Percentiles rank a stretch among this genome's conserved stretches.
Conservation (phyloP, 163 green algal species). For the Prototheca cutis region DNA sequence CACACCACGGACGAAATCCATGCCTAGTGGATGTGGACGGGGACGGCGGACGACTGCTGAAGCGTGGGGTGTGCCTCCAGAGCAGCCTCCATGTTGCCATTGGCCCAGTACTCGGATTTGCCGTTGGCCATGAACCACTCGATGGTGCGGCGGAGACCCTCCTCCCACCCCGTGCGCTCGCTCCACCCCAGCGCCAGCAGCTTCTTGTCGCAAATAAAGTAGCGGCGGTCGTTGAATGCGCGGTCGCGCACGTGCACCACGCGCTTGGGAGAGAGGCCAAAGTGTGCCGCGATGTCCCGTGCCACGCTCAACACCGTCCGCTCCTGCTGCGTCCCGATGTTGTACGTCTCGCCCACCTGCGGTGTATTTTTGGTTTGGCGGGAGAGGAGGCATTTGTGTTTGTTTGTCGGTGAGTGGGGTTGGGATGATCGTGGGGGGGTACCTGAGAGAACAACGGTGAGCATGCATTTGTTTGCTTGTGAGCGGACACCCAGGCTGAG, state of each 20-base stretch:
- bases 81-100: constrained; percentile 35
- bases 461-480: no score
- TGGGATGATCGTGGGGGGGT: no score
- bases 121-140: constrained; percentile 70
- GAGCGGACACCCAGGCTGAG: no score
- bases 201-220: constrained; percentile 79
- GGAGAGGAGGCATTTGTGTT: no score
- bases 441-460: no score
- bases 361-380: no score
- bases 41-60: constrained; percentile 7
- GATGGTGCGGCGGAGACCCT: constrained; percentile 78
- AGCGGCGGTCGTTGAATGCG: constrained; percentile 82
- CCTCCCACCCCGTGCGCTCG: constrained; percentile 70
- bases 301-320: constrained; percentile 81
- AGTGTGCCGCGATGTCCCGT: constrained; percentile 50
- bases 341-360: constrained; percentile 79
- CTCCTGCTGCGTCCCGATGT: constrained; percentile 94
- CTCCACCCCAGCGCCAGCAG: constrained; percentile 77
- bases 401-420: no score
- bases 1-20: no score
- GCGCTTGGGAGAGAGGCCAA: constrained; percentile 20
- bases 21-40: constrained; percentile 2
- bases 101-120: constrained; percentile 29
- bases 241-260: constrained; percentile 77
- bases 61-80: constrained; percentile 28